These are phyloP conservation scores for Plantago coronopus DNA, from an alignment of 305 asterid species.

Conservation along the genomic window DNA sequence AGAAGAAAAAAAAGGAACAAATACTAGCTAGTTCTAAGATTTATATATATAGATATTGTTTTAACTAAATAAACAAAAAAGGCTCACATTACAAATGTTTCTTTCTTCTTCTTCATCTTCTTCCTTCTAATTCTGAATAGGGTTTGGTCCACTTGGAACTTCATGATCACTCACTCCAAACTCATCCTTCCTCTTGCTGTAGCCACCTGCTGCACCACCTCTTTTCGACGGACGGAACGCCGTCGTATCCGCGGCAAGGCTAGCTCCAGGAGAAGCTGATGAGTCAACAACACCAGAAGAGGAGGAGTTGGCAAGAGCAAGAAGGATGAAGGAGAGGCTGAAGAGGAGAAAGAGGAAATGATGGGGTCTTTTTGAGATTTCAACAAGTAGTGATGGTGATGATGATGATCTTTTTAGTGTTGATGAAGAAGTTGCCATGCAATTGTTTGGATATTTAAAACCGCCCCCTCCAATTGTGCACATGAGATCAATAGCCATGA, in stretches of 20 bases:
- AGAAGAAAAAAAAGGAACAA: background rate
- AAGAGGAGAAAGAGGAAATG: constrained; percentile 2
- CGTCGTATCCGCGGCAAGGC: background rate
- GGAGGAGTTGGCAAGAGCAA: constrained; percentile 18
- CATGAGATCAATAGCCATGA: constrained; percentile 41
- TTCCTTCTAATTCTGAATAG: constrained; percentile 22
- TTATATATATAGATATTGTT: too few relatives aligned
- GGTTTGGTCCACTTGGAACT: constrained; percentile 62
- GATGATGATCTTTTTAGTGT: background rate
- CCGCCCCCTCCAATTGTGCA: constrained; percentile 23
- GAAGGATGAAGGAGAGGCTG: constrained; percentile 20
- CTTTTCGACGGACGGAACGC: background rate
- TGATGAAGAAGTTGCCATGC: constrained; percentile 47
- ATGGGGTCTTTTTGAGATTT: background rate
- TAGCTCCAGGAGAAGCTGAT: background rate
- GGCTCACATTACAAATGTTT: too few relatives aligned
- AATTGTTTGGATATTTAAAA: constrained; percentile 34
- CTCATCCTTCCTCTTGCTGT: constrained; percentile 16
- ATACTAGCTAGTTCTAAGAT: background rate
- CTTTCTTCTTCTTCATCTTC: too few relatives aligned
- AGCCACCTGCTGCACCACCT: background rate
- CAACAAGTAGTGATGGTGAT: background rate
- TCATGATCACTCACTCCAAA: constrained; percentile 45
- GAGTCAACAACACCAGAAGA: background rate
- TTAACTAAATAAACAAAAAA: too few relatives aligned